A percentile compares a stretch with the other conserved stretches of the same genome.
Conservation (phyloP, 164 flowering plant species). For the Tetrastigma voinierianum region DNA sequence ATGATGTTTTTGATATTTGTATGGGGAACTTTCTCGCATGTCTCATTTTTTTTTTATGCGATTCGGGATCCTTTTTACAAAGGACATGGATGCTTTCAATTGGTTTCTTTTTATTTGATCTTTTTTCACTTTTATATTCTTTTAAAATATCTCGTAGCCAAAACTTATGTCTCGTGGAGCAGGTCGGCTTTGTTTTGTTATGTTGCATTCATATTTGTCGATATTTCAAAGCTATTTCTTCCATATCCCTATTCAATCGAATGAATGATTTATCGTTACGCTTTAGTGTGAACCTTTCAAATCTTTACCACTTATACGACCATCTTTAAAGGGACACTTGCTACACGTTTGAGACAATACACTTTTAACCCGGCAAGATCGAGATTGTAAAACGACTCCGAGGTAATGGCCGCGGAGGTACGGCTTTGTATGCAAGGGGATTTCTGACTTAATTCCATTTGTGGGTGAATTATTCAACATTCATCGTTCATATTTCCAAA, state of each 20-base stretch:
- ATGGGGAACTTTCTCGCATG: too few relatives aligned
- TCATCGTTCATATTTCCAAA: slow-evolving; percentile 16
- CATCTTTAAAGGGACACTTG: slow-evolving; percentile 70
- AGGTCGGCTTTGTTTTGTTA: too few relatives aligned
- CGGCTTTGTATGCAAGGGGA: neutral
- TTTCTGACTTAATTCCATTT: neutral
- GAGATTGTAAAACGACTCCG: slow-evolving; percentile 66
- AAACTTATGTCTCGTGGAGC: too few relatives aligned
- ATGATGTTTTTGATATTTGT: too few relatives aligned
- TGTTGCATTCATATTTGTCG: too few relatives aligned
- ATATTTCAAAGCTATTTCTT: too few relatives aligned
- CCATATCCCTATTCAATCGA: neutral
- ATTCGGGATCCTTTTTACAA: too few relatives aligned
- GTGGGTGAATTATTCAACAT: neutral
- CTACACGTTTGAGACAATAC: slow-evolving; percentile 59
- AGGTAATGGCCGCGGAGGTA: slow-evolving; percentile 91
- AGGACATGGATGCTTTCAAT: too few relatives aligned
- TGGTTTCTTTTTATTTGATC: too few relatives aligned
- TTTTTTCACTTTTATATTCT: too few relatives aligned
- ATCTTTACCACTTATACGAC: slow-evolving; percentile 82
- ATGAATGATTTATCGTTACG: slow-evolving; percentile 44
- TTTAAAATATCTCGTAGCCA: too few relatives aligned
- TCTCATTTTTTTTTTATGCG: too few relatives aligned
- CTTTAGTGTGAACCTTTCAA: slow-evolving; percentile 94
- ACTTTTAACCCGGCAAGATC: slow-evolving; percentile 47